Evolutionary conservation across 2,329 filamentous ascomycete genomes (phyloP).

Genomic region (Helotiales sp.): DNA sequence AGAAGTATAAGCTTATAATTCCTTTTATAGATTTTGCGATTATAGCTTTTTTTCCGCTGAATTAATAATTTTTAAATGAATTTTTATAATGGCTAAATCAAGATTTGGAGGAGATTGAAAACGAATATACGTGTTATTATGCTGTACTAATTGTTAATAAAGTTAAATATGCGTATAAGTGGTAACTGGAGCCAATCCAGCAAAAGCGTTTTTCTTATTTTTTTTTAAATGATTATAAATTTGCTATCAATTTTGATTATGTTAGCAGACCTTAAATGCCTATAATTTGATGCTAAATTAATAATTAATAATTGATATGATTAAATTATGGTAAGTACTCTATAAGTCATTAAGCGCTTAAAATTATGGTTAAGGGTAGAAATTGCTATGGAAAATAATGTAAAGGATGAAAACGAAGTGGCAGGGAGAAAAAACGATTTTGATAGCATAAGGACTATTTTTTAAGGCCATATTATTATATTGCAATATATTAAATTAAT

Average conservation of each 20-base stretch:
- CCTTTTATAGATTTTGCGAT: no score
- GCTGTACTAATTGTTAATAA: background rate
- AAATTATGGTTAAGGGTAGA: background rate
- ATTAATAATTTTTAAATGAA: background rate
- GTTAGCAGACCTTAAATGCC: background rate
- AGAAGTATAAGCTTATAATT: background rate
- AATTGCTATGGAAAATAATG: background rate
- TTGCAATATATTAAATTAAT: background rate
- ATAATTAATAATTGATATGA: background rate
- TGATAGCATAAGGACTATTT: background rate
- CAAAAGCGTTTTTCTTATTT: background rate
- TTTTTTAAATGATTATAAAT: no score
- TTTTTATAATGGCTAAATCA: background rate
- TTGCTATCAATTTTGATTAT: no score
- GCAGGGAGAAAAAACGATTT: background rate
- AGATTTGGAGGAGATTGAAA: background rate
- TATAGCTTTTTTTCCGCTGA: background rate
- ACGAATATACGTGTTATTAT: no score
- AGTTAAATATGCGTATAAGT: background rate
- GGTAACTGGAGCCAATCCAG: background rate
- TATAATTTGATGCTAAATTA: background rate
- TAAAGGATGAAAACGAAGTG: no score
- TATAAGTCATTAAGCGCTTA: background rate
- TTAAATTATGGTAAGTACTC: background rate
- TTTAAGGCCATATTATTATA: no score